Base-by-base conservation (phyloP, 2,329 filamentous ascomycete genomes). In the Fusarium denticulatum region DNA sequence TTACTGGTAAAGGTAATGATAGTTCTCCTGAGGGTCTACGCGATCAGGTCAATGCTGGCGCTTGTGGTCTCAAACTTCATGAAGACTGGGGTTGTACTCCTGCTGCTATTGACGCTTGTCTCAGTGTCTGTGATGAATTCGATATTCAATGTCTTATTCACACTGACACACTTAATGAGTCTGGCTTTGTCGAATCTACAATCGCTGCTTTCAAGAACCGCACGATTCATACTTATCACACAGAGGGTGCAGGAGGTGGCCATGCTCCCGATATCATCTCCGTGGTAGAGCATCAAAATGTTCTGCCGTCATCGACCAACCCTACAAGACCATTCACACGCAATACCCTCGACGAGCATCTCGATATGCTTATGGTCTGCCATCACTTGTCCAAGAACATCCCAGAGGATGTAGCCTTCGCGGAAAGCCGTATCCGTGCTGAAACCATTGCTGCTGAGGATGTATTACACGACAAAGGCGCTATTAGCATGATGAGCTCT, bases 331-430 rank as follows among this genome's bases (percentile, higher is more conserved):
- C 96, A 1, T 98, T 91, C 82, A 98, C 96, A 4, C 87, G 88
- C 74, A 98, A 98, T 85, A 98, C 96, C 1, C 88, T 98, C 0
- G 96, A 98, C 79, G 96, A 98, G 83, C 96, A 98, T 83, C 89
- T 98, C 20, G 96, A 98, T 84, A 98, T 98, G 96, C 86, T 98
- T 52, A 98, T 98, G 96, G 94, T 97, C 42, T 98, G 96, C 86
- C 96, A 98, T 82, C 96, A 98, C 80, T 86, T 98, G 15, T 95
- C 92, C 59, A 94, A 94, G 82, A 92, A 97, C 82, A 98, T 98
- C 67, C 94, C 95, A 65, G 96, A 98, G 84, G 96, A 98, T 80
- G 93, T 98, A 20, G 95, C 95, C 3, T 98, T 98, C 79, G 96
- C 96, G 53, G 96, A 98, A 84, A 94, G 91, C 40, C 94, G 96